Conservation (phyloP, 2,329 filamentous ascomycete species). For the Trichoderma arundinaceum region DNA sequence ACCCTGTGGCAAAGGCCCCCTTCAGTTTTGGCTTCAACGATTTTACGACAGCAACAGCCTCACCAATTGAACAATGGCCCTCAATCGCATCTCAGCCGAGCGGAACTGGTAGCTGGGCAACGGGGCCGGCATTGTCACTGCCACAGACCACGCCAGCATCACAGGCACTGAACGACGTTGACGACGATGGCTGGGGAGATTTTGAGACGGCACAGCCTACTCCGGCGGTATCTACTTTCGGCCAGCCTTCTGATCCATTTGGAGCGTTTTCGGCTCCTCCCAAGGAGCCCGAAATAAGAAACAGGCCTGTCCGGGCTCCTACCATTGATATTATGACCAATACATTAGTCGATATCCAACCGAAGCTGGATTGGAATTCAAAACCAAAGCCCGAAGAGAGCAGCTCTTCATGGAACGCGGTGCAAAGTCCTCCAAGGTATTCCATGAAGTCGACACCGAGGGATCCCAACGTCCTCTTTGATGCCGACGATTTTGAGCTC, state of each 20-base stretch:
- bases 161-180: conserved; percentile 34
- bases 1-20: conserved; percentile 38
- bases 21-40: conserved; percentile 38
- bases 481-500: conserved; percentile 62
- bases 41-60: conserved; percentile 30
- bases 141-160: conserved; percentile 28
- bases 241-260: conserved; percentile 5
- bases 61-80: conserved; percentile 43
- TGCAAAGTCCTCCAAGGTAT: conserved; percentile 33
- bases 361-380: conserved; percentile 1
- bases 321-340: conserved; percentile 62
- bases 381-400: background rate
- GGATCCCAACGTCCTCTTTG: conserved; percentile 67
- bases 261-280: background rate
- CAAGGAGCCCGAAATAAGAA: conserved; percentile 31
- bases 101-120: conserved; percentile 35
- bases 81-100: conserved; percentile 39
- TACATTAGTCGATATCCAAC: conserved; percentile 52
- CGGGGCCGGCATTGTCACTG: background rate
- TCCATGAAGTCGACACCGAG: conserved; percentile 38
- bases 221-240: conserved; percentile 25
- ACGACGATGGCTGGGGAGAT: conserved; percentile 68
- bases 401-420: conserved; percentile 17
- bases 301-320: conserved; percentile 50
- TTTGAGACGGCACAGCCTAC: conserved; percentile 63